A percentile compares a stretch with the other conserved stretches of the same genome.
phyloP scores from a whole-genome alignment of 345 rosid species.

The Lagerstroemia speciosa region DNA sequence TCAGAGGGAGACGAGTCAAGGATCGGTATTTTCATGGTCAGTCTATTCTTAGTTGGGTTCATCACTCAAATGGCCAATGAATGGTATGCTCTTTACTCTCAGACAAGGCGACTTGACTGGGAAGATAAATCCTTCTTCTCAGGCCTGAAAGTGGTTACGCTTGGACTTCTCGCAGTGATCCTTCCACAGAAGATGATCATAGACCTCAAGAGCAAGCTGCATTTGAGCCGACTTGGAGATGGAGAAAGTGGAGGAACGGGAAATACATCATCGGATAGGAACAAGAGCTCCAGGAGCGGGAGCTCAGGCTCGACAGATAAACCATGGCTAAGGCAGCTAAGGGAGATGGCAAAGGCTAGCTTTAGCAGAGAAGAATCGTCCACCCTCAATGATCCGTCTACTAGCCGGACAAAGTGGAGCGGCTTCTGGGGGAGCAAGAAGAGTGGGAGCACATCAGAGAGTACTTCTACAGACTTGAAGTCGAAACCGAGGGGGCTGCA shows the following conservation, averaged over 20 bases:
- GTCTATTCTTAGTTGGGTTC: conserved; percentile 62
- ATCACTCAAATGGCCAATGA: conserved; percentile 45
- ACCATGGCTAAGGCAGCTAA: conserved; percentile 62
- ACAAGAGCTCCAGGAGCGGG: conserved; percentile 41
- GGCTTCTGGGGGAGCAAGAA: conserved; percentile 53
- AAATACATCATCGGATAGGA: conserved; percentile 31
- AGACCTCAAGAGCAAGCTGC: conserved; percentile 37
- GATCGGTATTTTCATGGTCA: conserved; percentile 59
- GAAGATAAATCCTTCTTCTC: conserved; percentile 32
- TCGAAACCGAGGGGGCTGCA: conserved; percentile 46
- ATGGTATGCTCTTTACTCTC: conserved; percentile 67
- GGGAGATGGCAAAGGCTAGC: conserved; percentile 79
- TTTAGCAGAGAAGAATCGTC: conserved; percentile 43
- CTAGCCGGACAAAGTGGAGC: conserved; percentile 58
- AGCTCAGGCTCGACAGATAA: conserved; percentile 57
- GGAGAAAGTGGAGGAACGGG: conserved; percentile 27
- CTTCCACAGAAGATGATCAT: conserved; percentile 39
- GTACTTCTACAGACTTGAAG: conserved; percentile 45
- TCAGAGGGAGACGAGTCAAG: conserved; percentile 28
- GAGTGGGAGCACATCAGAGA: conserved; percentile 51
- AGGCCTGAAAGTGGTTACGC: conserved; percentile 53
- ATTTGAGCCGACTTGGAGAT: conserved; percentile 16
- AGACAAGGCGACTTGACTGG: conserved; percentile 49
- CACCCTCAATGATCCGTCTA: conserved; percentile 62
- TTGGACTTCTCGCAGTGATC: conserved; percentile 48